Conservation (phyloP, 768 basidiomycete species). For the Lentinus brumalis region DNA sequence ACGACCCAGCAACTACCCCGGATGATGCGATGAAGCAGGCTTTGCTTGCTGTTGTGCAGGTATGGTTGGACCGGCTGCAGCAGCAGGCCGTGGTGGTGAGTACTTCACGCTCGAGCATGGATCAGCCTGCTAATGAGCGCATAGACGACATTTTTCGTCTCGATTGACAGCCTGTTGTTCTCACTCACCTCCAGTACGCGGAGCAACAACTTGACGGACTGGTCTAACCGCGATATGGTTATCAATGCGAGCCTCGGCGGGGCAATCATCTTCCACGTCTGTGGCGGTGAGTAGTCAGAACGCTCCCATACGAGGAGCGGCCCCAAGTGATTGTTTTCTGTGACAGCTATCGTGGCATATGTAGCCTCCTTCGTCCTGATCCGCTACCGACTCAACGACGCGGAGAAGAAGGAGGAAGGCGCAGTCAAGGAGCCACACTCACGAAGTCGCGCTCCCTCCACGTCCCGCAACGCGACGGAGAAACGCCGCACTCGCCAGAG, state of each 20-base stretch:
- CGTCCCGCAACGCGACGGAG: neutral
- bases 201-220: conserved; percentile 30
- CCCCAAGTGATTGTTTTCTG: neutral
- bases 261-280: conserved; percentile 43
- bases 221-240: conserved; percentile 19
- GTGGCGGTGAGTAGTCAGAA: conserved; percentile 41
- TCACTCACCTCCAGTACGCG: conserved; percentile 19
- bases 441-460: neutral
- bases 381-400: conserved; percentile 55
- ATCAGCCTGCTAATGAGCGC: too few species aligned
- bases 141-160: conserved; percentile 65
- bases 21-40: conserved; percentile 20
- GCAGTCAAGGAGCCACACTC: neutral
- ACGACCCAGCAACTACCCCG: neutral
- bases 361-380: conserved; percentile 58
- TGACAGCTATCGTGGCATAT: conserved; percentile 49
- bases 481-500: conserved; percentile 2
- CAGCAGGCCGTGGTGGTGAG: conserved; percentile 60
- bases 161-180: conserved; percentile 56
- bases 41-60: conserved; percentile 41
- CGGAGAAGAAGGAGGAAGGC: conserved; percentile 30
- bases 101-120: too few species aligned
- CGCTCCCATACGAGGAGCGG: too few species aligned
- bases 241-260: conserved; percentile 22
- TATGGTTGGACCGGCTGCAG: conserved; percentile 64